Evolutionary conservation across 106 monocot species (phyloP), one percentile per base, ranked within the genome.

Genomic region (Ottelia alismoides): DNA sequence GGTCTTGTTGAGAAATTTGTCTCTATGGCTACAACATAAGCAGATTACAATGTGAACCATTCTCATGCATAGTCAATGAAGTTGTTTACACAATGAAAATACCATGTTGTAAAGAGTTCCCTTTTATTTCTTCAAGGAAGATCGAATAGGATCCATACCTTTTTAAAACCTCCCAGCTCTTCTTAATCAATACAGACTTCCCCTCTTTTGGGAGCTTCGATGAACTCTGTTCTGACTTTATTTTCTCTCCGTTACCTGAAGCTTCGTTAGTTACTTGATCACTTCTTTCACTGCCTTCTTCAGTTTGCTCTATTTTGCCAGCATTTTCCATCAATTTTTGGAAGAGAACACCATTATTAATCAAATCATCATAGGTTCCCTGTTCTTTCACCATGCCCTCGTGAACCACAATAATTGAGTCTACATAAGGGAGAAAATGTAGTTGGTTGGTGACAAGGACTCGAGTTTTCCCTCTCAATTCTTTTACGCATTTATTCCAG

Each of bases 281-380:
- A 25, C 28, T 25, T 32, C 62, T 64, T 48, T 72, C 81, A 63
- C 28, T 62, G 30, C 51, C 51, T 44, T 82, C 81, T 46, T 94
- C 94, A 32, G 62, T 21, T 45, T 78, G 79, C 35, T 96, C 88
- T 81, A 89, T 78, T 72, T 85, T 96, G 29, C 96, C 96, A 61
- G 96, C 96, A 96, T 85, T 96, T 74, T 96, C 96, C 96, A 96
- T 96, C 47, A 96, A 67, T 25, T 96, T 89, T 63, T 85, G 80
- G 56, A 96, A 96, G 22, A 89, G 64, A 2, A 64, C 45, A 24
- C 96, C 96, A 69, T 58, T 68, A 25, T 24, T 62, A 64, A 48
- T 96, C 46, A 96, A 76, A 64, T 89, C 85, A 55, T 96, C 96
- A 74, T 76, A 96, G 2, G 96, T 96, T 30, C 96, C 96, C 71